These are phyloP conservation scores for Cladosporium halotolerans DNA, from an alignment of 2,329 filamentous ascomycete genomes.

Conservation along the genomic window DNA sequence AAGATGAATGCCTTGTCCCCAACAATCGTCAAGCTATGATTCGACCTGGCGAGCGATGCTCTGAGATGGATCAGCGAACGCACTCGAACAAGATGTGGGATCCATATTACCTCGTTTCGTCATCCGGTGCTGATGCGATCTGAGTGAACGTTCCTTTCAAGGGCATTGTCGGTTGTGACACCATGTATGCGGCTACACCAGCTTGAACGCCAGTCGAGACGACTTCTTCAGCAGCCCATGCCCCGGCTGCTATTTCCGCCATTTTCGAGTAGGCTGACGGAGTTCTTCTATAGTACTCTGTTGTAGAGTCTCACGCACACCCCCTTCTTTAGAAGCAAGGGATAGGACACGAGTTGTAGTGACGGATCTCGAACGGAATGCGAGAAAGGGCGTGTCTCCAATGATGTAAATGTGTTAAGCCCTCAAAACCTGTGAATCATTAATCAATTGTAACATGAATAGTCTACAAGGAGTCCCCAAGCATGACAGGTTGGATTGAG, in stretches of 20 bases:
- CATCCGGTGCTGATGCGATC: constrained; percentile 34
- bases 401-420: too few relatives aligned
- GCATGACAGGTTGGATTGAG: too few relatives aligned
- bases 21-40: constrained; percentile 36
- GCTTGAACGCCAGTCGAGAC: constrained; percentile 35
- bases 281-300: background rate
- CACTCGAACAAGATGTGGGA: background rate
- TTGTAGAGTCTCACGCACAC: too few relatives aligned
- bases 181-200: constrained; percentile 36
- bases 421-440: too few relatives aligned
- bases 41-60: constrained; percentile 26
- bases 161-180: constrained; percentile 38
- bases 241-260: constrained; percentile 36
- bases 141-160: constrained; percentile 38
- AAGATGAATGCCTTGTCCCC: constrained; percentile 41
- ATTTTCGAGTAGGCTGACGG: constrained; percentile 18
- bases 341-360: background rate
- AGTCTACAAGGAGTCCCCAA: too few relatives aligned
- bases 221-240: constrained; percentile 35
- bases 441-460: too few relatives aligned
- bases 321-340: background rate
- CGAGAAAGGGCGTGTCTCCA: too few relatives aligned
- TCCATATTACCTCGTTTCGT: constrained; percentile 22
- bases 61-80: constrained; percentile 9
- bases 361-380: too few relatives aligned